These are phyloP conservation scores for Neckera pumila DNA, from an alignment of 225 moss, liverwort and hornwort genomes.

Conservation along the genomic window DNA sequence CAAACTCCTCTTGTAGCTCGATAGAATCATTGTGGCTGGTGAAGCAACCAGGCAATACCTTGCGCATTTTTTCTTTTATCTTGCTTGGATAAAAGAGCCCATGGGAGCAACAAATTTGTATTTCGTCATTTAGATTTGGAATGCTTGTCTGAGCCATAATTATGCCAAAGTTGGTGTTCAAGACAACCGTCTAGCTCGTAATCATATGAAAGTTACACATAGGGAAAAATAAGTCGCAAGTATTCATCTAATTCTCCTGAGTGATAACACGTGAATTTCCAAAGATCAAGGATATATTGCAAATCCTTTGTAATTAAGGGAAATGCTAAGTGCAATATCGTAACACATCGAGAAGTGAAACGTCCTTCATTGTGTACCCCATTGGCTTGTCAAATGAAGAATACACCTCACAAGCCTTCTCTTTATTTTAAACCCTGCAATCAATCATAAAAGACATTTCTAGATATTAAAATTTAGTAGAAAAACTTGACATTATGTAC, in stretches of 20 bases:
- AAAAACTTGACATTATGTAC: not conserved
- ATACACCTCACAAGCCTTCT: not conserved
- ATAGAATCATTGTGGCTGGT: rapidly evolving
- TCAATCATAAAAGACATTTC: not conserved
- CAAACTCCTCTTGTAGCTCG: rapidly evolving
- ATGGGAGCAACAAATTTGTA: rapidly evolving
- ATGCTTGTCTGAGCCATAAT: rapidly evolving
- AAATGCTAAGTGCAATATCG: no score
- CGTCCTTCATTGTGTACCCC: not conserved
- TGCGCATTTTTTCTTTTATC: rapidly evolving
- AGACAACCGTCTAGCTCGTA: not conserved
- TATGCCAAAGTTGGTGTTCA: not conserved
- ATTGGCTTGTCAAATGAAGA: not conserved
- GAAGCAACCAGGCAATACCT: not conserved
- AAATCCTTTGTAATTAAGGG: no score
- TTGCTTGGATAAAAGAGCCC: not conserved
- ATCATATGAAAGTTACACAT: no score
- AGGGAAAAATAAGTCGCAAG: rapidly evolving
- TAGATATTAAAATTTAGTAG: rapidly evolving
- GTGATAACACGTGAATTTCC: no score
- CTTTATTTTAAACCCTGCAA: not conserved
- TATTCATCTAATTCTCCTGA: no score
- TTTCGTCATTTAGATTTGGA: not conserved
- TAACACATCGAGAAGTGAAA: not conserved
- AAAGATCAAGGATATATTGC: no score